Conservation (phyloP, 2,329 filamentous ascomycete genomes). For the Fusarium fujikuroi region DNA sequence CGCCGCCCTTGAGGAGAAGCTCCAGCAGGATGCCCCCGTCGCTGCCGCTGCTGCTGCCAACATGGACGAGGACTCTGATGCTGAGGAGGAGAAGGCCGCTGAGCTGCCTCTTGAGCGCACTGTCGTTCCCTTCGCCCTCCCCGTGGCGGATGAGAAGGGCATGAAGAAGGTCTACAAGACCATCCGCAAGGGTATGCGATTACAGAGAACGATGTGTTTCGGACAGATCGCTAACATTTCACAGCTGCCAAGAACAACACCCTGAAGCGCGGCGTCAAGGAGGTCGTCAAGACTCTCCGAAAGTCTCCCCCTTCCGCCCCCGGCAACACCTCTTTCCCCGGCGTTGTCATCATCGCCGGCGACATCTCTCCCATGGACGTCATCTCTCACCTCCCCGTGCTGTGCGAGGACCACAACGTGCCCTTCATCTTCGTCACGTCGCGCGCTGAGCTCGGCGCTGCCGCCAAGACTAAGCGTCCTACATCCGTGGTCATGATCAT, state of each 20-base stretch:
- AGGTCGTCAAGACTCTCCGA: slow-evolving; percentile 97
- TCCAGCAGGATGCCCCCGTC: slow-evolving; percentile 65
- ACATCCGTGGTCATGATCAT: slow-evolving; percentile 95
- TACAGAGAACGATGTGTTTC: not conserved
- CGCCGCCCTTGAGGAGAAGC: slow-evolving; percentile 72
- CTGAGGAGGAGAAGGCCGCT: slow-evolving; percentile 59
- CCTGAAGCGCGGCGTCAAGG: slow-evolving; percentile 97
- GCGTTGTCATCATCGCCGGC: slow-evolving; percentile 90
- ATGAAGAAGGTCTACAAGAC: slow-evolving; percentile 71
- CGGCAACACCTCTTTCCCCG: slow-evolving; percentile 70
- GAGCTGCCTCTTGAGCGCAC: slow-evolving; percentile 61
- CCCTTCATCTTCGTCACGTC: slow-evolving; percentile 96
- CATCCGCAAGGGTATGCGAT: slow-evolving; percentile 63
- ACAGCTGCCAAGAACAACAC: slow-evolving; percentile 94
- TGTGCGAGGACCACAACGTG: slow-evolving; percentile 98
- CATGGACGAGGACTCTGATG: slow-evolving; percentile 57
- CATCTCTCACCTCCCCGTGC: slow-evolving; percentile 95
- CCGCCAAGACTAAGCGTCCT: slow-evolving; percentile 93
- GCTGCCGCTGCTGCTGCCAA: slow-evolving; percentile 54
- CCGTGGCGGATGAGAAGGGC: slow-evolving; percentile 82
- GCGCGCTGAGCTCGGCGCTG: slow-evolving; percentile 91
- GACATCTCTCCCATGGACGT: slow-evolving; percentile 99
- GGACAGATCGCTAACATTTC: slow-evolving; percentile 26
- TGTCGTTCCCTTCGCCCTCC: slow-evolving; percentile 85
- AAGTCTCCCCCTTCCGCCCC: slow-evolving; percentile 82